Evolutionary conservation across 805 yeast genomes (phyloP), one percentile per base, ranked within the genome.

Genomic region (Ogataea methylovora): DNA sequence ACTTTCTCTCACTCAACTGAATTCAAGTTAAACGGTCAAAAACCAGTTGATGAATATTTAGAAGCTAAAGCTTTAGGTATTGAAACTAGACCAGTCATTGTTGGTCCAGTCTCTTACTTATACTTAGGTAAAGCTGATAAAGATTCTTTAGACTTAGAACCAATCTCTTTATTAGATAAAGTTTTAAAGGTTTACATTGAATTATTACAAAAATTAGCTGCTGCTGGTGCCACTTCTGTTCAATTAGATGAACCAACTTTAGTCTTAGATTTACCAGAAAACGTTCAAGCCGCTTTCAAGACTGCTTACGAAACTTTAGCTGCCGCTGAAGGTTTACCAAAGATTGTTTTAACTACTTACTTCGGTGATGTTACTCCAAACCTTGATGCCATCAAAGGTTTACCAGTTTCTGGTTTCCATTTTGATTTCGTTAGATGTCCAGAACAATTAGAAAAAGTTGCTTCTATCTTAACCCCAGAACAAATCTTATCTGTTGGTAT

Each of bases 291-390:
- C 45, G 90, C 94, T 62, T 85, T 71, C 82, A 79, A 85, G 76
- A 73, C 76, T 42, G 94, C 97, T 59, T 92, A 76, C 71, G 84
- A 78, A 49, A 73, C 63, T 62, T 71, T 90, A 40, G 76, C 79
- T 49, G 68, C 76, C 54, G 67, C 71, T 61, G 76, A 70, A 53
- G 74, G 76, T 48, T 61, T 80, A 53, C 95, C 95, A 65, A 79
- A 83, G 65, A 65, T 92, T 51, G 67, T 81, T 52, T 65, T 92
- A 57, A 75, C 97, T 59, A 71, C 97, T 55, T 92, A 92, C 79
- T 92, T 92, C 63, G 98, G 98, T 74, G 95, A 94, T 58, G 96
- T 85, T 55, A 82, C 87, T 70, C 97, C 97, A 71, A 92, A 92
- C 84, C 69, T 88, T 61, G 70, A 67, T 48, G 88, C 96, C 52